Conservation (phyloP, 176 grass and related monocot genomes). For the Ensete ventricosum region DNA sequence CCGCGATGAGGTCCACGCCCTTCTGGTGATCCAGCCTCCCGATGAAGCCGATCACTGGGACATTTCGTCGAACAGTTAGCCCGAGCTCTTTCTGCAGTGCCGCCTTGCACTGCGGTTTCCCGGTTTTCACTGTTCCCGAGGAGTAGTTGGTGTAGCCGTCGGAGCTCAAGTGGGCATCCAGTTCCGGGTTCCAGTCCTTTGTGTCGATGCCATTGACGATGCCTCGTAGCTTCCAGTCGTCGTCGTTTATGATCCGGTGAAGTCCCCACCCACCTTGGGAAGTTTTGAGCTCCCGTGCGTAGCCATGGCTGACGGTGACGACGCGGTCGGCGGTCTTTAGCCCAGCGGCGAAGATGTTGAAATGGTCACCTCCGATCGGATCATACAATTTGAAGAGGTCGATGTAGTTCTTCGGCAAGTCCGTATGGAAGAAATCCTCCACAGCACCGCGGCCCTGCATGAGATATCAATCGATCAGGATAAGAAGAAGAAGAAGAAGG, state of each 20-base stretch:
- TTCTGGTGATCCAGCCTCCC: slow-evolving; percentile 78
- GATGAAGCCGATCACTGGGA: slow-evolving; percentile 76
- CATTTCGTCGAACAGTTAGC: slow-evolving; percentile 41
- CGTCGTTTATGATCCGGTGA: slow-evolving; percentile 66
- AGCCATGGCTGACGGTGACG: slow-evolving; percentile 73
- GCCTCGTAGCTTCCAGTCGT: slow-evolving; percentile 70
- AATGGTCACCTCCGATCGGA: slow-evolving; percentile 58
- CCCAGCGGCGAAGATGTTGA: slow-evolving; percentile 72
- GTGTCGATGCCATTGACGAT: slow-evolving; percentile 87
- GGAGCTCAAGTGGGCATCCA: slow-evolving; percentile 55
- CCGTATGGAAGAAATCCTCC: slow-evolving; percentile 43
- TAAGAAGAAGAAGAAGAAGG: neutral
- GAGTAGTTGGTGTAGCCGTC: slow-evolving; percentile 87
- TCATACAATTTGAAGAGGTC: slow-evolving; percentile 67
- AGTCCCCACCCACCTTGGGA: slow-evolving; percentile 78
- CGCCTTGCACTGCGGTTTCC: slow-evolving; percentile 69
- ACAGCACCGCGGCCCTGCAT: slow-evolving; percentile 72
- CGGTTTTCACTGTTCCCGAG: slow-evolving; percentile 37
- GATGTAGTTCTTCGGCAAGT: slow-evolving; percentile 70
- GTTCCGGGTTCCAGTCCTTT: slow-evolving; percentile 55
- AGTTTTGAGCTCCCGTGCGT: slow-evolving; percentile 81
- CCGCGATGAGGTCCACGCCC: slow-evolving; percentile 80
- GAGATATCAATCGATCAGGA: neutral
- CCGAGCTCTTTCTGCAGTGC: slow-evolving; percentile 72
- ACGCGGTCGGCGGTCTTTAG: slow-evolving; percentile 67